Evolutionary conservation across 2,329 filamentous ascomycete species (phyloP), one percentile per base, ranked within the genome.

Genomic region (Paraphaeosphaeria minitans): DNA sequence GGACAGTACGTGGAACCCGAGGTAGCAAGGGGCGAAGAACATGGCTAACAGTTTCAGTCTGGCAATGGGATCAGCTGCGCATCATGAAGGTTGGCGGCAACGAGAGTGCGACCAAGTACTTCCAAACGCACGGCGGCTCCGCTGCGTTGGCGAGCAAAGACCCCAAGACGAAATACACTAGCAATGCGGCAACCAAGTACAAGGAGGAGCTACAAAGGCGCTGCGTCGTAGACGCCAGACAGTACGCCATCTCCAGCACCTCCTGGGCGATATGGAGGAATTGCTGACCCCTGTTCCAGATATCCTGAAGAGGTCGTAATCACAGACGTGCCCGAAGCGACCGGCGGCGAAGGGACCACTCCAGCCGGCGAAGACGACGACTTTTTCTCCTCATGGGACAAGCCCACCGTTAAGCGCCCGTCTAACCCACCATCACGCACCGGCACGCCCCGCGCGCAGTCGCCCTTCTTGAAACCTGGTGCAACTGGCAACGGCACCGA

Each of bases 381-480:
- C 76, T 99, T 99, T 83, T 99, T 99, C 80, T 97, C 94, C 10
- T 97, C 93, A 0, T 99, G 94, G 95, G 95, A 98, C 74, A 97
- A 98, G 81, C 95, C 95, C 22, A 87, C 93, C 4, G 96, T 99
- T 80, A 99, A 98, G 84, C 89, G 93, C 69, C 94, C 94, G 37
- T 97, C 92, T 64, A 96, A 96, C 66, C 94, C 95, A 16, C 86
- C 95, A 45, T 97, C 94, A 39, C 89, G 95, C 72, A 95, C 92
- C 45, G 89, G 87, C 53, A 98, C 95, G 2, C 94, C 94, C 14
- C 89, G 91, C 3, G 84, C 90, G 12, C 86, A 87, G 4, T 97
- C 94, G n/a, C 94, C 95, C 1, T 96, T 97, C 83, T 84, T 97
- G 60, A 93, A 88, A 74, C 84, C 91, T 14, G 82, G 81, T 59